phyloP scores from a whole-genome alignment of 108 stramenopile genomes.

The Nitzschia putrida region DNA sequence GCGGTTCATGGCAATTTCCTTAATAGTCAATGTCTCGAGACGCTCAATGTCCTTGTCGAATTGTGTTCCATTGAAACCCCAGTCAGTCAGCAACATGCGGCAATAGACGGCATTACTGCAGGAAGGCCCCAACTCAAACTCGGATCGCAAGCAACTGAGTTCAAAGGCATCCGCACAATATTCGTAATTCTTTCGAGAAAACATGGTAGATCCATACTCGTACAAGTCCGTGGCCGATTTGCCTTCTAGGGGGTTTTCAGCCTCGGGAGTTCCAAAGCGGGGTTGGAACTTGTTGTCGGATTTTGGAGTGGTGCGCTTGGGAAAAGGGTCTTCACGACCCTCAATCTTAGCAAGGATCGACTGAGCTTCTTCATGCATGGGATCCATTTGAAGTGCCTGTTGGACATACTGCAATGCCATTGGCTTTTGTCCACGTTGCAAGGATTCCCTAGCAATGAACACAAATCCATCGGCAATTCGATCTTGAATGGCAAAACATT shows the following conservation, averaged over 20 bases:
- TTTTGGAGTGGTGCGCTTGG: slow-evolving; percentile 4
- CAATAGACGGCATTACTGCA: slow-evolving; percentile 82
- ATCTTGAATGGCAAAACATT: slow-evolving; percentile 59
- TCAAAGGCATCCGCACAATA: slow-evolving; percentile 75
- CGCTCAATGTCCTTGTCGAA: slow-evolving; percentile 73
- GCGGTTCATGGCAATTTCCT: slow-evolving; percentile 42
- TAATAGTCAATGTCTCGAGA: slow-evolving; percentile 46
- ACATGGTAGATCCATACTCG: slow-evolving; percentile 63
- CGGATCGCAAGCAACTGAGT: slow-evolving; percentile 64
- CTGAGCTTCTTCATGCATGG: slow-evolving; percentile 44
- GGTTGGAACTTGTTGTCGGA: slow-evolving; percentile 40
- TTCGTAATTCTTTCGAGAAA: slow-evolving; percentile 59
- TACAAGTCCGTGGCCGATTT: slow-evolving; percentile 71
- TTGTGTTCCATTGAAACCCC: slow-evolving; percentile 70
- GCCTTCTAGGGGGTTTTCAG: slow-evolving; percentile 34
- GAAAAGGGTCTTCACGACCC: slow-evolving; percentile 2
- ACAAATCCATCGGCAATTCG: slow-evolving; percentile 67
- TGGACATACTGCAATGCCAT: slow-evolving; percentile 68
- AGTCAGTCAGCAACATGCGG: slow-evolving; percentile 72
- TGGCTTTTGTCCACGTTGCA: slow-evolving; percentile 62
- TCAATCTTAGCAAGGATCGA: slow-evolving; percentile 29
- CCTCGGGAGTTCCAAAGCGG: slow-evolving; percentile 28
- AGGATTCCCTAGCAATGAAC: slow-evolving; percentile 64
- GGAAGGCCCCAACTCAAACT: slow-evolving; percentile 45
- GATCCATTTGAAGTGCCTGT: slow-evolving; percentile 63